phyloP scores from a whole-genome alignment of 2,329 filamentous ascomycete genomes.

The Curvularia verruculosa region DNA sequence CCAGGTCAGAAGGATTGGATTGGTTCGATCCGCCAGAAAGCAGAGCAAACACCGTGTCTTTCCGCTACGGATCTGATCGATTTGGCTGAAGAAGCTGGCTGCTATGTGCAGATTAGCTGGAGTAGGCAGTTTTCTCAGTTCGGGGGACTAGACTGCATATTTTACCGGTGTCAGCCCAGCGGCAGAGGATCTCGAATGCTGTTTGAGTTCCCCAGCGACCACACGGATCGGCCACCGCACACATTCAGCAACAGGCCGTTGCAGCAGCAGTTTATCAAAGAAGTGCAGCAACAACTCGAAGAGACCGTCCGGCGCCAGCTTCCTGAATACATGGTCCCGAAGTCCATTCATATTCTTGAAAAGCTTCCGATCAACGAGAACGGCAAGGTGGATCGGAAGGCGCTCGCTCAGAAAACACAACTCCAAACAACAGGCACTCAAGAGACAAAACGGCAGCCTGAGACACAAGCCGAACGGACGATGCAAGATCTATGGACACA shows the following conservation, averaged over 20 bases:
- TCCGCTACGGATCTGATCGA: conserved; percentile 2
- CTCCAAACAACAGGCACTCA: too few species aligned
- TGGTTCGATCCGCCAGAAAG: background rate
- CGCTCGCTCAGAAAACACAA: conserved; percentile 25
- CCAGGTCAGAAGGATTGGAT: background rate
- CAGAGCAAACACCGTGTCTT: background rate
- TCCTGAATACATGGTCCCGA: conserved; percentile 28
- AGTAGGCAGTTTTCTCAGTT: conserved; percentile 6
- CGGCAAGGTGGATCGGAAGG: conserved; percentile 21
- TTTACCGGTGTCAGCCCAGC: background rate
- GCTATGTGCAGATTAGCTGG: conserved; percentile 7
- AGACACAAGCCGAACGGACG: too few species aligned
- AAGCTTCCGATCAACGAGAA: conserved; percentile 23
- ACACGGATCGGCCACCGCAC: background rate
- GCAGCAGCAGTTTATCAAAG: background rate
- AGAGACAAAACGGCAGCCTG: too few species aligned
- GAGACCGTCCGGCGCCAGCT: conserved; percentile 6
- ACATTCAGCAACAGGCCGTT: background rate
- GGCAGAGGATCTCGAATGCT: background rate
- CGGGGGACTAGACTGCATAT: conserved; percentile 5
- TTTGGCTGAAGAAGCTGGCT: conserved; percentile 1
- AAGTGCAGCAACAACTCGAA: conserved; percentile 5
- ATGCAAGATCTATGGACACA: background rate
- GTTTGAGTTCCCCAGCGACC: conserved; percentile 3
- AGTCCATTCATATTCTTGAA: conserved; percentile 40